Percentiles rank a stretch among this genome's conserved stretches.
These are phyloP conservation scores for Neurospora discreta DNA, from an alignment of 495 filamentous ascomycete genomes.

Conservation along the genomic window DNA sequence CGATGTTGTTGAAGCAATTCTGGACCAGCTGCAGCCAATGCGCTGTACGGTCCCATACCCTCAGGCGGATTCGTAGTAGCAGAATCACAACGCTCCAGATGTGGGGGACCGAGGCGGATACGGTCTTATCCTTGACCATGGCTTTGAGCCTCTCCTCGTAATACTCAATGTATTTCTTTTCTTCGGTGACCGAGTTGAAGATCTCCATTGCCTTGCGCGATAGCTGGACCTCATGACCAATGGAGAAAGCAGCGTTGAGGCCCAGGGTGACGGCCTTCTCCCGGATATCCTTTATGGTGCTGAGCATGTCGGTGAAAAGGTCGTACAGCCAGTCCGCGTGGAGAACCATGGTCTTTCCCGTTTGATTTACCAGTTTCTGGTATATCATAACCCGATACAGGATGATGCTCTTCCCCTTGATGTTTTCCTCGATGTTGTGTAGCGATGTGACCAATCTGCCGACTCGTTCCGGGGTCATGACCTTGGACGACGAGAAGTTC, in stretches of 20 bases:
- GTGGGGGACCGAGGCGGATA: slow-evolving; percentile 58
- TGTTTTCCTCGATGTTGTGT: slow-evolving; percentile 55
- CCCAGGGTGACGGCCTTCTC: slow-evolving; percentile 63
- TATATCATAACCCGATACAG: slow-evolving; percentile 67
- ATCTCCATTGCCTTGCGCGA: slow-evolving; percentile 53
- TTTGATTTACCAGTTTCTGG: slow-evolving; percentile 57
- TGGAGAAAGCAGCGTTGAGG: slow-evolving; percentile 47
- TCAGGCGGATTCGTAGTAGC: slow-evolving; percentile 55
- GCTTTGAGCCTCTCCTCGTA: slow-evolving; percentile 53
- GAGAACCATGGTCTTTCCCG: slow-evolving; percentile 50
- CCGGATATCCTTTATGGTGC: slow-evolving; percentile 63
- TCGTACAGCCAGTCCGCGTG: slow-evolving; percentile 67
- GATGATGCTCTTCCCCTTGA: slow-evolving; percentile 67
- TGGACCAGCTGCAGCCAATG: slow-evolving; percentile 69
- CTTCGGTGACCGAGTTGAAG: slow-evolving; percentile 45
- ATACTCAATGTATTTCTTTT: slow-evolving; percentile 50
- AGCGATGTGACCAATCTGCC: slow-evolving; percentile 57
- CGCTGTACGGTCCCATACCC: slow-evolving; percentile 61
- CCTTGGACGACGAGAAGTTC: slow-evolving; percentile 54
- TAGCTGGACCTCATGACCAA: slow-evolving; percentile 54
- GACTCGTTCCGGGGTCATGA: slow-evolving; percentile 59
- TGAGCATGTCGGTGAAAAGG: slow-evolving; percentile 70
- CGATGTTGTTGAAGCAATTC: slow-evolving; percentile 71
- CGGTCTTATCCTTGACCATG: slow-evolving; percentile 59
- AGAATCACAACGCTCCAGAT: slow-evolving; percentile 80